Base-by-base conservation (phyloP, 805 yeast genomes). In the Saturnispora galanensis region DNA sequence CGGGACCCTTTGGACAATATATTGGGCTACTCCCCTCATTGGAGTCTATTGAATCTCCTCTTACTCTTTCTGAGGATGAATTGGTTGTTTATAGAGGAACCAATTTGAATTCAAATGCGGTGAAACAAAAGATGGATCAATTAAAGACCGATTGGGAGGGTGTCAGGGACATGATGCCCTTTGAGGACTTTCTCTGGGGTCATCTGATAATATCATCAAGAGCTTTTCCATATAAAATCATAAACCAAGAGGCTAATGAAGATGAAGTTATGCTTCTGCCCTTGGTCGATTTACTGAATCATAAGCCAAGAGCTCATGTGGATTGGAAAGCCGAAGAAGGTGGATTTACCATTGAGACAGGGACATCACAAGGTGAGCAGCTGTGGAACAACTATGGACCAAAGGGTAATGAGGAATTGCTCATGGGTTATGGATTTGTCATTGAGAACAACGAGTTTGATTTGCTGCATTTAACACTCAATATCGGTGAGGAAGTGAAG, bases 371-470 rank as follows among this genome's bases (percentile, higher is more conserved):
- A 11, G 26, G 26, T 17, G 17, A 8, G 4, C 41, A 36, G n/a
- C 49, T 89, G 1, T 84, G 63, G 62, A 88, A 88, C 58, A 84
- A 85, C 60, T 88, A 89, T 60, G 97, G 96, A 2, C 77, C 84
- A 44, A 88, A 87, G 60, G 83, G 93, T 0, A 88, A 87, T 56
- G 94, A 84, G 50, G 95, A 86, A 51, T 61, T 88, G 26, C 60
- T 89, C 5, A 63, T 88, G 52, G 88, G 82, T 0, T 89, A 89
- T 59, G 97, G 97, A 0, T 89, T 89, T 61, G 72, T 78, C 9
- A 40, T 79, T 2, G 71, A 70, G 13, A 64, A 68, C 15, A 84
- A 83, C 52, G 64, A 65, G 9, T 76, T 76, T 31, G 90, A 84
- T 50, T 56, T 66, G 4, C 65, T 79, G 1, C 77, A 77, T 12